Conservation (phyloP, 805 yeast genomes). For the Cyberlindnera galapagoensis region DNA sequence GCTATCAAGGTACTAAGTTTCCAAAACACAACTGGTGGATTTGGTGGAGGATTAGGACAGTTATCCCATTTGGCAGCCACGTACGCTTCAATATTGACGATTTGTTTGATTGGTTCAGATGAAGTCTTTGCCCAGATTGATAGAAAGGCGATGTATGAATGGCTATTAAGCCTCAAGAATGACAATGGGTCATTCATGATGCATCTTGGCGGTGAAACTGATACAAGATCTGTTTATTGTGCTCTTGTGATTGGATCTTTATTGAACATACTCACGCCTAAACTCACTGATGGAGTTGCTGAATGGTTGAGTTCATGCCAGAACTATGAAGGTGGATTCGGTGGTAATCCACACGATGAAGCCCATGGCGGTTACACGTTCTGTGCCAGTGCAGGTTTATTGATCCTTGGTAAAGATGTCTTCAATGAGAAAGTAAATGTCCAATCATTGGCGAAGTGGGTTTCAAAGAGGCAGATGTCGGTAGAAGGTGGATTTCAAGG, state of each 20-base stretch:
- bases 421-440: constrained; percentile 37
- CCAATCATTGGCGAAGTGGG: constrained; percentile 56
- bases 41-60: constrained; percentile 84
- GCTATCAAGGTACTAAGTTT: constrained; percentile 25
- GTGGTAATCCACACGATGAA: constrained; percentile 74
- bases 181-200: constrained; percentile 71
- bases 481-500: constrained; percentile 90
- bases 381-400: constrained; percentile 72
- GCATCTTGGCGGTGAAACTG: constrained; percentile 77
- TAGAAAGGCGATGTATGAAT: constrained; percentile 41
- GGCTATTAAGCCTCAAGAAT: constrained; percentile 61
- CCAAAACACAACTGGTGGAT: constrained; percentile 47
- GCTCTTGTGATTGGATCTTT: constrained; percentile 69
- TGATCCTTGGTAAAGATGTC: constrained; percentile 33
- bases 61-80: constrained; percentile 79
- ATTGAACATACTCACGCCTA: constrained; percentile 55
- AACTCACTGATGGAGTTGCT: constrained; percentile 43
- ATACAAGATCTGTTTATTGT: constrained; percentile 82
- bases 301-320: constrained; percentile 70
- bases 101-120: constrained; percentile 46
- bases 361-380: constrained; percentile 98
- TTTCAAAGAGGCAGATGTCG: constrained; percentile 55
- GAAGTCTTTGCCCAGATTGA: constrained; percentile 39
- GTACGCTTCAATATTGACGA: constrained; percentile 66
- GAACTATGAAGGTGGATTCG: constrained; percentile 93